A percentile compares a stretch with the other conserved stretches of the same genome.
Evolutionary conservation across 805 yeast species (phyloP).

Genomic region (Yarrowia sp.): DNA sequence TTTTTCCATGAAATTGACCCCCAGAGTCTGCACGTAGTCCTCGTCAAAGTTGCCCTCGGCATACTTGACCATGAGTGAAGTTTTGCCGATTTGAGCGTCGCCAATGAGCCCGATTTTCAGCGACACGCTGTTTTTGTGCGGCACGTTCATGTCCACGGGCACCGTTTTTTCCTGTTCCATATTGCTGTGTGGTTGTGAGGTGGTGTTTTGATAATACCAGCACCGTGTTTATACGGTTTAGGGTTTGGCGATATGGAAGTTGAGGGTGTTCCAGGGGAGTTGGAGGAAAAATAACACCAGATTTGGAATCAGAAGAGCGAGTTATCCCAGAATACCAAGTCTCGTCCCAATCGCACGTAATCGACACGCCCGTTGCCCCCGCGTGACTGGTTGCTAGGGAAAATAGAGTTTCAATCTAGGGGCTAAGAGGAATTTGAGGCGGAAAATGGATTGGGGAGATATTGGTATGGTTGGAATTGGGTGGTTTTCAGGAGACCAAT

Average conservation of each 20-base stretch:
- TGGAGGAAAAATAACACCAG: not conserved
- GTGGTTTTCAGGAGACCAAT: not conserved
- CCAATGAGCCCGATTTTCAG: constrained; percentile 90
- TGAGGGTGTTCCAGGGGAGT: not conserved
- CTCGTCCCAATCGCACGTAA: not conserved
- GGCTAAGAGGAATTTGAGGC: not conserved
- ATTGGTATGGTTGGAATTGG: not conserved
- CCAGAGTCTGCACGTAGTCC: constrained; percentile 88
- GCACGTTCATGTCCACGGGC: constrained; percentile 36
- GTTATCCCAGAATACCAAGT: not conserved
- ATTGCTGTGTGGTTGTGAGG: not conserved
- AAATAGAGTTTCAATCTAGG: not conserved
- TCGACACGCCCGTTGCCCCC: not conserved
- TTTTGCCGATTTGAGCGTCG: constrained; percentile 94
- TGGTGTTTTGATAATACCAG: not conserved
- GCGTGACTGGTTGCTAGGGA: not conserved
- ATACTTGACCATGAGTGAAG: constrained; percentile 93
- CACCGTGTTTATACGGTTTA: not conserved
- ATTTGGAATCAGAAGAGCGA: not conserved
- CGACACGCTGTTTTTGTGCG: constrained; percentile 38
- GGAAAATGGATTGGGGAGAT: not conserved
- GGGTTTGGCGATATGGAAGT: too few relatives aligned
- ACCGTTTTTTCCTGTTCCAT: constrained; percentile 24
- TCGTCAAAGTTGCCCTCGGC: constrained; percentile 94
- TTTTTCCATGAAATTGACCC: constrained; percentile 93